A percentile compares a stretch with the other conserved stretches of the same genome.
phyloP scores from a whole-genome alignment of 768 basidiomycete species.

The Termitomyces sp. region DNA sequence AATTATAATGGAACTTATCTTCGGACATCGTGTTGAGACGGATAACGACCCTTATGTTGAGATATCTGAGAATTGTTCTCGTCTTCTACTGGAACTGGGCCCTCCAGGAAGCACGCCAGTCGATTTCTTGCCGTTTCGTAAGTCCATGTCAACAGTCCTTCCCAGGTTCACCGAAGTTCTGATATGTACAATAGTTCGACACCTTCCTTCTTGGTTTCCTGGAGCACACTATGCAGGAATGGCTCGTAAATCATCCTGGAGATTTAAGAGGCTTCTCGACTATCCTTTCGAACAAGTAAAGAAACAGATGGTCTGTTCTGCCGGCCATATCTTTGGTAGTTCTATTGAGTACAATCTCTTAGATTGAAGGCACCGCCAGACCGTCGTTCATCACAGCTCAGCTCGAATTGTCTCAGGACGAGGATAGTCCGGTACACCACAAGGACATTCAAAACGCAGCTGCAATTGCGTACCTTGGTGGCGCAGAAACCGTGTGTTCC shows the following conservation, averaged over 20 bases:
- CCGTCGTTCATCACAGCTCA: background rate
- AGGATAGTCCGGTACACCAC: background rate
- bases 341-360: background rate
- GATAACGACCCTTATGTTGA: constrained; percentile 5
- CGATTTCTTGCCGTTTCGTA: constrained; percentile 12
- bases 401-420: background rate
- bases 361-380: background rate
- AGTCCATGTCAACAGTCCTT: background rate
- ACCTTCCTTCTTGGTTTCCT: constrained; percentile 28
- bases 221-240: constrained; percentile 16
- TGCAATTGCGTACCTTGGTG: constrained; percentile 20
- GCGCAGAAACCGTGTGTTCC: constrained; percentile 27
- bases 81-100: background rate
- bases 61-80: background rate
- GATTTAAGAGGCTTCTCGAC: background rate
- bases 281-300: constrained; percentile 13
- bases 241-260: constrained; percentile 13
- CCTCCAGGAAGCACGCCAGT: constrained; percentile 7
- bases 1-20: constrained; percentile 7
- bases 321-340: background rate
- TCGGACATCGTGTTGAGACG: constrained; percentile 7
- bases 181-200: constrained; percentile 14
- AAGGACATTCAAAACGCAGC: constrained; percentile 14
- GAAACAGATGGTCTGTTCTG: constrained; percentile 23
- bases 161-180: background rate